These are phyloP conservation scores for Monosporascus sp. DNA, from an alignment of 2,329 filamentous ascomycete species.

Conservation along the genomic window DNA sequence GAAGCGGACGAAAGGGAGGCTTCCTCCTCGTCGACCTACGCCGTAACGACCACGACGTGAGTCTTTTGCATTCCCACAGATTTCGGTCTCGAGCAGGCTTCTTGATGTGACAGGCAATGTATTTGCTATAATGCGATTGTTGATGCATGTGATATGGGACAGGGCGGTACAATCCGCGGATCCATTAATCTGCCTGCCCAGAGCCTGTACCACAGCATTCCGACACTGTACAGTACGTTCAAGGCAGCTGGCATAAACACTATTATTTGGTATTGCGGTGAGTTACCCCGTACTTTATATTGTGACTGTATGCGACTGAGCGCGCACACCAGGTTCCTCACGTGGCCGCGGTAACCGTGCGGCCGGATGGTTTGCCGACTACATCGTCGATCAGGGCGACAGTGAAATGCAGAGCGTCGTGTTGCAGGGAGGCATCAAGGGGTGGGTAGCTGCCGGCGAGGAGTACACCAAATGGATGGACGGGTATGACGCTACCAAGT, in stretches of 20 bases:
- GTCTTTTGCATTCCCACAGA: background rate
- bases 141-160: background rate
- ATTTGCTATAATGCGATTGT: too few relatives aligned
- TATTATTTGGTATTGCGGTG: constrained; percentile 46
- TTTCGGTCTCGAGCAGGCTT: background rate
- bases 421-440: constrained; percentile 47
- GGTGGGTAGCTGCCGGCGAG: constrained; percentile 43
- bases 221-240: constrained; percentile 36
- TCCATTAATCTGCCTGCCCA: constrained; percentile 49
- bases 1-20: background rate
- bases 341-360: constrained; percentile 48
- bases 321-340: constrained; percentile 38
- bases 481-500: constrained; percentile 35
- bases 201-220: constrained; percentile 37
- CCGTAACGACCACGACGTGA: constrained; percentile 36
- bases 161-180: constrained; percentile 52
- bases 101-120: too few relatives aligned
- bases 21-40: constrained; percentile 36
- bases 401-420: constrained; percentile 41
- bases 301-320: background rate
- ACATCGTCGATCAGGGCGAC: constrained; percentile 37
- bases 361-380: constrained; percentile 50
- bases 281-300: constrained; percentile 7
- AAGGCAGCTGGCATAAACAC: constrained; percentile 33
- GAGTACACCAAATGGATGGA: constrained; percentile 45